Evolutionary conservation across 139 green algal genomes (phyloP).

Genomic region (Ostreobium quekettii): DNA sequence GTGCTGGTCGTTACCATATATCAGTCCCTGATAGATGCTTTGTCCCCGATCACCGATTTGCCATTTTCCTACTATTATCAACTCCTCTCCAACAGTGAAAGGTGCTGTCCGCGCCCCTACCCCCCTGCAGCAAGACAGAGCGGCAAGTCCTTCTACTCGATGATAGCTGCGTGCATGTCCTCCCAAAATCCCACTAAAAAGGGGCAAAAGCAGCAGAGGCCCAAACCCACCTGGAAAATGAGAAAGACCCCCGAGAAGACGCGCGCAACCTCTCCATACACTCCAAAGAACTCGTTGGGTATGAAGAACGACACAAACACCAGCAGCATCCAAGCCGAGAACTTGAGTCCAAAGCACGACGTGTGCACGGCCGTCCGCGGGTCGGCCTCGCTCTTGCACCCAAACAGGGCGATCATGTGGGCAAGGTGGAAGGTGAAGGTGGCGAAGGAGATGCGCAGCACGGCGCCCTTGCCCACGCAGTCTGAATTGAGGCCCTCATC

Average conservation of each 20-base stretch:
- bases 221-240: slow-evolving; percentile 60
- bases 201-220: too few relatives aligned
- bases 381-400: slow-evolving; percentile 33
- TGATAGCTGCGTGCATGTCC: too few relatives aligned
- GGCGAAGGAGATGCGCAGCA: slow-evolving; percentile 62
- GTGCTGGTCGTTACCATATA: too few relatives aligned
- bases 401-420: slow-evolving; percentile 41
- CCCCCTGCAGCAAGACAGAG: too few relatives aligned
- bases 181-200: too few relatives aligned
- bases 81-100: too few relatives aligned
- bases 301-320: slow-evolving; percentile 56
- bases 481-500: not conserved
- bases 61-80: not conserved
- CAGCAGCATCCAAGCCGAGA: slow-evolving; percentile 42
- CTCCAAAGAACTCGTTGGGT: slow-evolving; percentile 31
- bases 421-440: slow-evolving; percentile 64
- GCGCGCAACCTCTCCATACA: slow-evolving; percentile 35
- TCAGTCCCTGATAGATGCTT: not conserved
- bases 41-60: not conserved
- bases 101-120: too few relatives aligned
- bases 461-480: slow-evolving; percentile 20
- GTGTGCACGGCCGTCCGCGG: slow-evolving; percentile 43
- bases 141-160: too few relatives aligned
- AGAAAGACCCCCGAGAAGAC: slow-evolving; percentile 61
- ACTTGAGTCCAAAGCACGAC: slow-evolving; percentile 36